Base-by-base conservation (phyloP, 345 rosid genomes). In the Melastoma malabathricum region DNA sequence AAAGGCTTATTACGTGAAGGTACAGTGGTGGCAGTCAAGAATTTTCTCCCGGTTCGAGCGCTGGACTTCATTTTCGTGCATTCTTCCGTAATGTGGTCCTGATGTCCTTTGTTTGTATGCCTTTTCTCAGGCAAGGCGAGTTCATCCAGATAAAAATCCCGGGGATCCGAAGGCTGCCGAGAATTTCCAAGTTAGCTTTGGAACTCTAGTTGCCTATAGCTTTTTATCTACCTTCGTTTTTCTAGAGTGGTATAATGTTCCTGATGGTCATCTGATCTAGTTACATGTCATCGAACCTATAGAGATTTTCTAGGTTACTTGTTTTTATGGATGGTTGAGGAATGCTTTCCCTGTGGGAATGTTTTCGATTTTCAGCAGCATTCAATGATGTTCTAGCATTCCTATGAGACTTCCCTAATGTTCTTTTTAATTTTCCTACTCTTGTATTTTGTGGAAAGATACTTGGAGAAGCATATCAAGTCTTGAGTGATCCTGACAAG, bases 91-190 rank as follows among this genome's bases (percentile, higher is more conserved):
- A 22, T 22, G 25, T 22, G 25, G 25, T 4, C 25, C 25, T 4
- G 25, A 22, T 22, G 25, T 22, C 25, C 25, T 22, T 57, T 15
- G 18, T 54, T 18, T 31, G 6, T 18, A 5, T 4, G 25, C 43
- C 13, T 27, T 48, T 56, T 47, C 59, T 31, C 76, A 93, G 99
- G 99, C 97, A 62, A 78, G 90, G 64, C 52, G 64, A 66, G 97
- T 93, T 59, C 97, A 93, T 60, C 99, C 99, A 22, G 99, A 93
- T 63, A 93, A 88, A 75, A 93, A 88, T 74, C 90, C 73, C 27
- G 81, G 77, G 19, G 97, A 83, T 67, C 89, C 95, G 34, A 81
- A 72, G 63, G 97, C 99, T 59, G 95, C 95, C 3, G 77, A 61
- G 63, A 93, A 85, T 59, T 93, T 93, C 69, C 95, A 83, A 88